phyloP scores from a whole-genome alignment of 2,329 filamentous ascomycete genomes.

The Verticillium klebahnii region DNA sequence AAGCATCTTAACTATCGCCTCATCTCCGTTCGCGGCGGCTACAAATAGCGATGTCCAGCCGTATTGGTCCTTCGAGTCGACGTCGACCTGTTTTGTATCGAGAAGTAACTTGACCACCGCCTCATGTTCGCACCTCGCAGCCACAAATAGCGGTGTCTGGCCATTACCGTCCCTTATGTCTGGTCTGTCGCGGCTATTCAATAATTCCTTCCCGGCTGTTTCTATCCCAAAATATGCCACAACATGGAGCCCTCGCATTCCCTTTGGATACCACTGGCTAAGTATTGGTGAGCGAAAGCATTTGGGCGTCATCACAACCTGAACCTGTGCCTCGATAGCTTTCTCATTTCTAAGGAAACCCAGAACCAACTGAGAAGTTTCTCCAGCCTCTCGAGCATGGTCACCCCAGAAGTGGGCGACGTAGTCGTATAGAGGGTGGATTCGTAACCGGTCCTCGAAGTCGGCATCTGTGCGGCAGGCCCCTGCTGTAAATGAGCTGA shows the following conservation, averaged over 20 bases:
- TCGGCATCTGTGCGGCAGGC: constrained; percentile 12
- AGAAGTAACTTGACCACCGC: constrained; percentile 8
- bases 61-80: neutral
- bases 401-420: constrained; percentile 26
- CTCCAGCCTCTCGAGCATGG: constrained; percentile 18
- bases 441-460: constrained; percentile 15
- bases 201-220: neutral
- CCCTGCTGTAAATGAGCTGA: constrained; percentile 16
- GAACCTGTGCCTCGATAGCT: constrained; percentile 12
- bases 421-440: constrained; percentile 23
- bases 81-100: neutral
- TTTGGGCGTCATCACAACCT: constrained; percentile 12
- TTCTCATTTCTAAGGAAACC: constrained; percentile 12
- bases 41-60: neutral
- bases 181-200: neutral
- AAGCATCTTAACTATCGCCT: neutral
- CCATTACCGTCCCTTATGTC: constrained; percentile 9
- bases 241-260: constrained; percentile 17
- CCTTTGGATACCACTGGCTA: constrained; percentile 4
- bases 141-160: constrained; percentile 14
- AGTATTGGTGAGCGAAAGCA: neutral
- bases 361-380: constrained; percentile 3
- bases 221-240: constrained; percentile 18
- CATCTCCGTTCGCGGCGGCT: neutral
- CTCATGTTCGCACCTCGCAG: too few relatives aligned